These are phyloP conservation scores for Samsoniella hepiali DNA, from an alignment of 2,329 filamentous ascomycete genomes.

Conservation along the genomic window DNA sequence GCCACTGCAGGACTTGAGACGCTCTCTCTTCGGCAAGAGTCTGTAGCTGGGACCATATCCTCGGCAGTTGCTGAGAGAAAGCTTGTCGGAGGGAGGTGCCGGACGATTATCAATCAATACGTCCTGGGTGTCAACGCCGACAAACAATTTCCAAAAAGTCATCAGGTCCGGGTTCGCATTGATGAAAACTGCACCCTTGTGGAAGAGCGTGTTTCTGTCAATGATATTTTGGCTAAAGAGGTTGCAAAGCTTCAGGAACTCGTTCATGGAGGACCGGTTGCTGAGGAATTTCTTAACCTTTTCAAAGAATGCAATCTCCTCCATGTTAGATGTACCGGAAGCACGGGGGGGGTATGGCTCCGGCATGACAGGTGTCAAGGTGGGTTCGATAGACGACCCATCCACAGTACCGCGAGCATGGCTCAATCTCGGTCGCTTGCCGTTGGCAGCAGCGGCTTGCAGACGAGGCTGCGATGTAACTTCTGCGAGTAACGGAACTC, in stretches of 20 bases:
- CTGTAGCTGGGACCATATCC: conserved; percentile 96
- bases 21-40: conserved; percentile 83
- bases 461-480: conserved; percentile 38
- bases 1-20: conserved; percentile 86
- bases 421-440: conserved; percentile 70
- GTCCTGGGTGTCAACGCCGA: conserved; percentile 73
- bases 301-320: conserved; percentile 93
- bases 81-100: conserved; percentile 70
- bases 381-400: conserved; percentile 71
- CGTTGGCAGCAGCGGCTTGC: conserved; percentile 35
- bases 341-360: conserved; percentile 78
- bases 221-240: conserved; percentile 92
- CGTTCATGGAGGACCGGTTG: conserved; percentile 88
- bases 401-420: conserved; percentile 62
- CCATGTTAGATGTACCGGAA: conserved; percentile 69
- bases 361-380: conserved; percentile 81
- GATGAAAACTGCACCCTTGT: conserved; percentile 82
- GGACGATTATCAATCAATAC: conserved; percentile 76
- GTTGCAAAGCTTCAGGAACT: conserved; percentile 96
- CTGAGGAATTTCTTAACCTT: conserved; percentile 93
- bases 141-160: conserved; percentile 80
- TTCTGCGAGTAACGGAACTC: conserved; percentile 44
- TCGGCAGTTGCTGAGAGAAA: conserved; percentile 93
- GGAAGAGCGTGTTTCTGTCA: conserved; percentile 75
- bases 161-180: conserved; percentile 87